Percentiles rank a stretch among this genome's conserved stretches.
phyloP scores from a whole-genome alignment of 2,329 filamentous ascomycete species.

The Trichoderma hamatum region DNA sequence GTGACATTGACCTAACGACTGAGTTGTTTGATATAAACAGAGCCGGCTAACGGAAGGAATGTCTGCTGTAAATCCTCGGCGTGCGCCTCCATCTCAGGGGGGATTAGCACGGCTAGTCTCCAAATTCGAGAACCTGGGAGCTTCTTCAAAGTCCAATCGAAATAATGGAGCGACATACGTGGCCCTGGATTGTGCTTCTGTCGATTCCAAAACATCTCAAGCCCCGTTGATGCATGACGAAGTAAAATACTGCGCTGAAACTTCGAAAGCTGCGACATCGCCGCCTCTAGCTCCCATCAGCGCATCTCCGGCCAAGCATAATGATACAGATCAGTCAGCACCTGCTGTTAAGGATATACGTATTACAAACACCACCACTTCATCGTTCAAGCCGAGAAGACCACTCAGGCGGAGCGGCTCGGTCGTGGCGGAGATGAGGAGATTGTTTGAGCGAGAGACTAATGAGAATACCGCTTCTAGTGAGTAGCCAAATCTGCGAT shows the following conservation, averaged over 20 bases:
- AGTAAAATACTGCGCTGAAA: neutral
- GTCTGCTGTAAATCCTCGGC: neutral
- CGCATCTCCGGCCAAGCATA: neutral
- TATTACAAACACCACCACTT: neutral
- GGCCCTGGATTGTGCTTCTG: neutral
- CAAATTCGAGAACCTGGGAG: constrained; percentile 42
- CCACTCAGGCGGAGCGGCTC: constrained; percentile 14
- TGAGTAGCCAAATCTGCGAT: neutral
- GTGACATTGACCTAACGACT: neutral
- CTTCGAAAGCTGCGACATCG: neutral
- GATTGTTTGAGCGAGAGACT: constrained; percentile 31
- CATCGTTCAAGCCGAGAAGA: neutral
- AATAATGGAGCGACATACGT: neutral
- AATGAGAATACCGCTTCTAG: neutral
- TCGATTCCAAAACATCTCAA: neutral
- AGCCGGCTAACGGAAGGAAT: neutral
- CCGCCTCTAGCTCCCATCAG: neutral
- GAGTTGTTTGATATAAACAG: neutral
- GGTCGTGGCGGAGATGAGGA: constrained; percentile 34
- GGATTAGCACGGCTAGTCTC: constrained; percentile 41
- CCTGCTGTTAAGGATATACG: neutral
- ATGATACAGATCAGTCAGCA: neutral
- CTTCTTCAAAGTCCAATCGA: constrained; percentile 15
- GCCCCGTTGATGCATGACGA: neutral
- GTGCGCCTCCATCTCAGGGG: constrained; percentile 14